Evolutionary conservation across 148 eudicot genomes (phyloP).

Genomic region (Arctostaphylos glauca): DNA sequence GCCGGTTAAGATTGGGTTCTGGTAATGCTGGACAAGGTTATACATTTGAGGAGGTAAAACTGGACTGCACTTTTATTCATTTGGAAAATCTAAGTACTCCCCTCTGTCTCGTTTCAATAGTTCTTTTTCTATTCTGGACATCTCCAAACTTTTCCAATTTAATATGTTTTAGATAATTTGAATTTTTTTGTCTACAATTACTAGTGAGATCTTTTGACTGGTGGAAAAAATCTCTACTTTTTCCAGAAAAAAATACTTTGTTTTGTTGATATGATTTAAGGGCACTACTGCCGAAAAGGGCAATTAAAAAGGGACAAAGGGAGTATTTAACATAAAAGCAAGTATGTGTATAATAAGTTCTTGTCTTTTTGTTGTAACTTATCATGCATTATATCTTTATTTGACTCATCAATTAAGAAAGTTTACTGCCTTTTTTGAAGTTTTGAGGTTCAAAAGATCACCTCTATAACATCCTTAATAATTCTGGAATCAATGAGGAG

Average conservation of each 20-base stretch:
- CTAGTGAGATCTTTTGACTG: background rate
- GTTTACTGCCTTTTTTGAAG: background rate
- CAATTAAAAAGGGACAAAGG: background rate
- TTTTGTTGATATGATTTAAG: background rate
- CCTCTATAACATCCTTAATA: background rate
- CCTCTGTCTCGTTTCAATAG: background rate
- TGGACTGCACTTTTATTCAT: background rate
- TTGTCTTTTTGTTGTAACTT: background rate
- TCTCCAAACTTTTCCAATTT: background rate
- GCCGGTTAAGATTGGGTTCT: constrained; percentile 68
- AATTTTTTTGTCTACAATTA: background rate
- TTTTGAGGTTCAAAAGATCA: constrained; percentile 2
- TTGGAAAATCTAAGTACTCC: background rate
- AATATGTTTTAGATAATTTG: background rate
- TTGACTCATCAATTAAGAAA: background rate
- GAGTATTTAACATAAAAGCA: background rate
- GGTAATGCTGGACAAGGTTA: constrained; percentile 99
- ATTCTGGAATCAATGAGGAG: background rate
- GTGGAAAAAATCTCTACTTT: background rate
- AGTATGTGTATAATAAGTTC: background rate
- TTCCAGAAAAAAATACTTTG: background rate
- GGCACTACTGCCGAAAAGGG: background rate
- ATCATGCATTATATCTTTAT: constrained; percentile 5
- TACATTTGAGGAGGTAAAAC: constrained; percentile 88
- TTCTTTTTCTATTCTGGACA: background rate